Percentiles rank a stretch among this genome's conserved stretches.
Evolutionary conservation across 225 moss, liverwort and hornwort genomes (phyloP).

Genomic region (Anthoceros angustus): DNA sequence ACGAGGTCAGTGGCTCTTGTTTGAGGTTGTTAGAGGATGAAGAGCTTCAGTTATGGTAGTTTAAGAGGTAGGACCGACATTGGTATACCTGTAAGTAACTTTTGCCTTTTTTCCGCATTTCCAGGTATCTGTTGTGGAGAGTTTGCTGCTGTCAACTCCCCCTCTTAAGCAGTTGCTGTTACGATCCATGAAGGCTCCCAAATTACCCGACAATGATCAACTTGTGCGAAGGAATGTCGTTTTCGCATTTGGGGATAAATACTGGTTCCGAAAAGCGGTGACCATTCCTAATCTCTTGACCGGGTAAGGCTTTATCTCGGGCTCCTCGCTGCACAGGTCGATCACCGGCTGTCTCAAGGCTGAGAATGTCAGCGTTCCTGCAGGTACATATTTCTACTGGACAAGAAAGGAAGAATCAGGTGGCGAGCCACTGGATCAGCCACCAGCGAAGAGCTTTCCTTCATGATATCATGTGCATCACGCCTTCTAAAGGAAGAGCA

Average conservation of each 20-base stretch:
- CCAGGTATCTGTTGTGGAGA: slow-evolving; percentile 69
- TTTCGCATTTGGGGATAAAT: slow-evolving; percentile 72
- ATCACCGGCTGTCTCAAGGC: not conserved
- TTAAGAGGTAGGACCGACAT: not conserved
- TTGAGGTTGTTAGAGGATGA: not conserved
- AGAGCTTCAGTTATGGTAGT: not conserved
- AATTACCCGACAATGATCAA: slow-evolving; percentile 11
- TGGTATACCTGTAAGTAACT: not conserved
- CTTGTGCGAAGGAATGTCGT: slow-evolving; percentile 31
- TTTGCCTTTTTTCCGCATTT: slow-evolving; percentile 10
- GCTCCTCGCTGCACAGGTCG: not conserved
- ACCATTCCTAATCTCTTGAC: slow-evolving; percentile 59
- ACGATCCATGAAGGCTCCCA: slow-evolving; percentile 40
- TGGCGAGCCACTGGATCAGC: slow-evolving; percentile 84
- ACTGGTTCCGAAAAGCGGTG: slow-evolving; percentile 51
- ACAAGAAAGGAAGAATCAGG: slow-evolving; percentile 59
- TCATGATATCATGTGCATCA: slow-evolving; percentile 46
- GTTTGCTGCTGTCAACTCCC: slow-evolving; percentile 45
- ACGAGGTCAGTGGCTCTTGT: not conserved
- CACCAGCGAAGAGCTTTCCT: slow-evolving; percentile 52
- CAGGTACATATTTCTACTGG: slow-evolving; percentile 55
- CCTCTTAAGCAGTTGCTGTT: slow-evolving; percentile 47
- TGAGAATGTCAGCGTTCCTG: not conserved
- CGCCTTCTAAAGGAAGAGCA: slow-evolving; percentile 53
- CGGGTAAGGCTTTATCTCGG: slow-evolving; percentile 20